Base-by-base conservation (phyloP, 2,329 filamentous ascomycete species). In the Hypomyces perniciosus region DNA sequence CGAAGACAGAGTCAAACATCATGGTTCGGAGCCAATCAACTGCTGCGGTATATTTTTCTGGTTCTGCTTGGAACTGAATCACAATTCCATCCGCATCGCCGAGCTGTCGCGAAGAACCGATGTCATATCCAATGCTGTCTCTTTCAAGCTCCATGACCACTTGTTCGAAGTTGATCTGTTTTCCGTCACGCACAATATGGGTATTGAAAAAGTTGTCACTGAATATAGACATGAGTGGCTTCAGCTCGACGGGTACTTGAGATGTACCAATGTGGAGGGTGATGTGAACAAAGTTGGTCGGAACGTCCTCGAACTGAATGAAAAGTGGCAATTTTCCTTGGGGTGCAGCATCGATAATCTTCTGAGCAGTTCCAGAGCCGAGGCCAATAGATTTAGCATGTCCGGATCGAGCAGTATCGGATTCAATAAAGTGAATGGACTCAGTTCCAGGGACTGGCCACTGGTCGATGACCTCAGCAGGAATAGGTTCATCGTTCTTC, bases 261-360 rank as follows among this genome's bases (percentile, higher is more conserved):
- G 83, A 79, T 1, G 90, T 95, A 47, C 89, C 89, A 45, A 97
- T 75, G 50, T 93, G 82, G 26, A 97, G 70, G 44, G 83, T 85
- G 52, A 97, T 79, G 59, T 92, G 86, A 6, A 95, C 90, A 66
- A 99, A 99, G 63, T 90, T 95, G 53, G 89, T 95, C 2, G 86
- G 85, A 10, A 97, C 90, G 62, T 96, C 85, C 69, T 99, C 93
- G 58, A 95, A 99, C 68, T 99, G 92, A n/a, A 99, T 78, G 68
- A 96, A 99, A 2, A 97, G 73, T 0, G 90, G 86, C n/a, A 84
- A 65, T 34, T 84, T 69, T 6, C 72, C 74, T 13, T 72, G 57
- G 35, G 79, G 76, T 38, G 89, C 81, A 10, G 77, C 73, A 64
- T 97, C 88, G 44, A 99, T 81, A 44, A 85, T 69, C 54, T 82